phyloP scores from a whole-genome alignment of 805 yeast genomes.

The Millerozyma miso region DNA sequence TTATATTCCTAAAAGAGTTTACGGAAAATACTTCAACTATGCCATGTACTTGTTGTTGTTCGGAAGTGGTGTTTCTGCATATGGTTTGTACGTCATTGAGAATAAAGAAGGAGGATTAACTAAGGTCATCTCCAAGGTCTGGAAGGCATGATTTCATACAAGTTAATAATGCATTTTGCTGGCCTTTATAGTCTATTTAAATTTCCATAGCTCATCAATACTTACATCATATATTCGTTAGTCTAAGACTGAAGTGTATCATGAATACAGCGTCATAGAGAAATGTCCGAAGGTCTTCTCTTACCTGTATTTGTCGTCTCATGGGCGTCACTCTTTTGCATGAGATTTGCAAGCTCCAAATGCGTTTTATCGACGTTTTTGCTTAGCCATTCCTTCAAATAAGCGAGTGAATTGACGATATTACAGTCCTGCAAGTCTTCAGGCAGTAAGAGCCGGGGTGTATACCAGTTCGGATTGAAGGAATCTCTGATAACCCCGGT shows the following conservation, averaged over 20 bases:
- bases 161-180: background rate
- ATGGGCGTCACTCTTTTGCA: background rate
- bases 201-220: background rate
- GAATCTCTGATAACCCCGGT: conserved; percentile 27
- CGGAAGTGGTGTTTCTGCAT: conserved; percentile 62
- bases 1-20: conserved; percentile 72
- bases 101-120: conserved; percentile 62
- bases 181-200: background rate
- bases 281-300: conserved; percentile 8
- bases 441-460: conserved; percentile 20
- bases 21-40: conserved; percentile 56
- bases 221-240: conserved; percentile 1
- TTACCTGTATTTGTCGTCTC: conserved; percentile 7
- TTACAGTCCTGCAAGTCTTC: conserved; percentile 19
- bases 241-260: background rate
- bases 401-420: conserved; percentile 13
- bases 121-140: conserved; percentile 40
- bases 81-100: conserved; percentile 70
- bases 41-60: conserved; percentile 58
- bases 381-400: conserved; percentile 22
- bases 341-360: conserved; percentile 6
- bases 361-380: conserved; percentile 10
- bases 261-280: background rate
- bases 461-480: conserved; percentile 15
- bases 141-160: conserved; percentile 26